Base-by-base conservation (phyloP, 1,284 basidiomycete species). In the Veloporphyrellus conicus region DNA sequence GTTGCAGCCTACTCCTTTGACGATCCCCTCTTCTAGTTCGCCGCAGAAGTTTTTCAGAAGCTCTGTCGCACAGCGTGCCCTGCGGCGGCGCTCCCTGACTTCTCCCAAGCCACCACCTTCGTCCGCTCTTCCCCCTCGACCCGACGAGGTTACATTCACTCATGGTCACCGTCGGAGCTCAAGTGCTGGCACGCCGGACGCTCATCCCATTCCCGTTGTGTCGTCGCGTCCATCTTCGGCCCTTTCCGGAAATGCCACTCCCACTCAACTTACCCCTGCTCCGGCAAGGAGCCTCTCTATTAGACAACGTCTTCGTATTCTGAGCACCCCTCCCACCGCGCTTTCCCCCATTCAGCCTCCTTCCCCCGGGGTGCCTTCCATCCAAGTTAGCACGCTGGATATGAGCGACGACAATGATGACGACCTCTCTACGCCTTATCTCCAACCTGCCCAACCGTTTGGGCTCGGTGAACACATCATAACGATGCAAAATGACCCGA, bases 61-160 rank as follows among this genome's bases (percentile, higher is more conserved):
- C 48, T 78, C 79, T 34, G 64, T 81, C 27, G 66, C 73, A 12
- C 68, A 71, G 47, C 78, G 81, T 44, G 70, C 76, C 5, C 64
- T 81, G 47, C 74, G 82, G 47, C 74, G 82, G 48, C 64, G 84
- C 28, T 86, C 84, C 11, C 61, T 82, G 54, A 71, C 73, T n/a
- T 75, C 80, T 23, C 83, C 82, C 1, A 78, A 78, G 48, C 75
- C 77, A 39, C 79, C 84, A 12, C 81, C 82, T 14, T 73, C 75
- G 8, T 68, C 70, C 19, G 68, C 64, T 34, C 70, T 82, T 7
- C 81, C 81, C 3, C 79, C 78, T 15, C 76, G 80, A 27, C 82
- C 82, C 3, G 81, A 83, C 47, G 80, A 84, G 50, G 44, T 61
- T 53, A 48, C 49, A 8, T 55, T 52, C 36, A 19, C 45, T 57